Percentiles rank a stretch among this genome's conserved stretches.
phyloP scores from a whole-genome alignment of 2,329 filamentous ascomycete species.

The Xylaria digitata region DNA sequence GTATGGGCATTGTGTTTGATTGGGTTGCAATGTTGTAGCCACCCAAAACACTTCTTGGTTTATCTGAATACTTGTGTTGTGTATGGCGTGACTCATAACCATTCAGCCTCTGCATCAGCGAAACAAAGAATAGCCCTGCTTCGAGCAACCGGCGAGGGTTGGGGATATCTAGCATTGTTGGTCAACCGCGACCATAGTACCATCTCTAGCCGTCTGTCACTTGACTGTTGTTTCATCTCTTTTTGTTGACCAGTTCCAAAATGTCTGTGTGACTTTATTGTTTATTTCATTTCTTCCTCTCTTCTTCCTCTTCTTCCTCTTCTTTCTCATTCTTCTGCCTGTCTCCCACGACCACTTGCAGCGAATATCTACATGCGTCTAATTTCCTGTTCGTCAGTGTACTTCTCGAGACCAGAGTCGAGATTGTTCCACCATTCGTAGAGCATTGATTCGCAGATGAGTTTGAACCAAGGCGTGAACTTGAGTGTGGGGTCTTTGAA shows the following conservation, averaged over 20 bases:
- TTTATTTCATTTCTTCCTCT: not conserved
- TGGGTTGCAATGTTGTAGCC: slow-evolving; percentile 26
- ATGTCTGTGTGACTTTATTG: slow-evolving; percentile 12
- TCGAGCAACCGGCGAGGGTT: slow-evolving; percentile 24
- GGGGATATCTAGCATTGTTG: slow-evolving; percentile 35
- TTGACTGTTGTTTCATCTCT: slow-evolving; percentile 24
- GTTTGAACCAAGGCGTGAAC: slow-evolving; percentile 99
- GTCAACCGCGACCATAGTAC: slow-evolving; percentile 27
- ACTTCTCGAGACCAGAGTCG: slow-evolving; percentile 83
- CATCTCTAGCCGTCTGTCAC: slow-evolving; percentile 28
- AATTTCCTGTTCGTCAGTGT: slow-evolving; percentile 86
- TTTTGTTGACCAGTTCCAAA: slow-evolving; percentile 20
- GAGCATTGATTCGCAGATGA: slow-evolving; percentile 97
- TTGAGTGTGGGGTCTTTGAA: slow-evolving; percentile 83
- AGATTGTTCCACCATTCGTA: slow-evolving; percentile 97
- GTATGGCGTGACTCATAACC: slow-evolving; percentile 23
- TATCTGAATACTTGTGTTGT: slow-evolving; percentile 32
- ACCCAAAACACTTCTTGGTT: slow-evolving; percentile 17
- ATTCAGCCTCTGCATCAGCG: slow-evolving; percentile 25
- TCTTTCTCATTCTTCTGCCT: not conserved
- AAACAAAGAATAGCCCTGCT: slow-evolving; percentile 21
- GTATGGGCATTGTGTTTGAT: slow-evolving; percentile 24
- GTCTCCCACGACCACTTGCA: slow-evolving; percentile 1
- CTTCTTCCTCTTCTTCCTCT: not conserved
- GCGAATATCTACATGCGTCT: slow-evolving; percentile 74